Base-by-base conservation (phyloP, 2,329 filamentous ascomycete species). In the Metarhizium album region DNA sequence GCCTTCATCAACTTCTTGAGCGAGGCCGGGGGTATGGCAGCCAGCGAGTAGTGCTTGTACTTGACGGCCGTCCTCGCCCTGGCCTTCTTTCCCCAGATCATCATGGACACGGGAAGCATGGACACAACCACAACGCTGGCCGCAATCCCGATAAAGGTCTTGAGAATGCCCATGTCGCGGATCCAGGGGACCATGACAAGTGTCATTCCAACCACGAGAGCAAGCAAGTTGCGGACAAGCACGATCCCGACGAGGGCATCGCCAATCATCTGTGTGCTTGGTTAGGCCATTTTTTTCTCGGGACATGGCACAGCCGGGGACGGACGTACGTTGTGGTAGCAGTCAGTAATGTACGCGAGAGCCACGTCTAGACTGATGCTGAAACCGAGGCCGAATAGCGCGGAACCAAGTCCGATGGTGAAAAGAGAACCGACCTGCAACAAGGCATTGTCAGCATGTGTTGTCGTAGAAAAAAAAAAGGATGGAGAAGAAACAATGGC, bases 331-430 rank as follows among this genome's bases (percentile, higher is more conserved):
- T 67, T 60, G 47, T 62, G 63, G 55, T 68, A 67, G 9, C 61
- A 60, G 51, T 71, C 68, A 2, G 63, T 58, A 27, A 68, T 55
- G 47, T 72, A 71, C 1, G 69, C 67, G 46, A 71, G 54, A 5
- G 65, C 58, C 14, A 70, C 54, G 45, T 62, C 49, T 56, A 58
- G 46, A 65, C 56, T 8, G 62, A 62, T 3, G 60, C 62, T 33
- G 56, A 73, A 57, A 16, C 40, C 40, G 29, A 50, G 48, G 8
- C 45, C 40, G 9, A 53, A 53, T 14, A 47, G 13, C 4, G 64
- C 67, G 0, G 69, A 55, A 0, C 67, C 67, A 42, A 67, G 64
- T 0, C 60, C 63, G 24, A 69, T 48, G 4, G 54, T 7, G 9
- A 46, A n/a, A 42, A 50, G 52, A 18, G 37, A 2, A 40, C n/a